Percentiles rank a stretch among this genome's conserved stretches.
Conservation (phyloP, 805 yeast genomes). For the Cyberlindnera suaveolens region DNA sequence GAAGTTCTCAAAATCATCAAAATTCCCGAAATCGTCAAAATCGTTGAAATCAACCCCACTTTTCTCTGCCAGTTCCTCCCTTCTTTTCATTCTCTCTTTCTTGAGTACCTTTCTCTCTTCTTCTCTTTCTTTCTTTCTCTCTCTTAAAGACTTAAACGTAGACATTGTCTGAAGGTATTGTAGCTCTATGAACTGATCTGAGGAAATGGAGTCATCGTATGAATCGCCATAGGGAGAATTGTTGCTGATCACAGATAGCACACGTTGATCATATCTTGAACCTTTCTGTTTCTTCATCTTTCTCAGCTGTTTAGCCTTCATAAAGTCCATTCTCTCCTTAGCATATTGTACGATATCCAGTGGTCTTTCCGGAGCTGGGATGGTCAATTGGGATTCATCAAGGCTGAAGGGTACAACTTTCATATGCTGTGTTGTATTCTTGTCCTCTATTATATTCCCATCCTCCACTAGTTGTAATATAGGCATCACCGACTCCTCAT, state of each 20-base stretch:
- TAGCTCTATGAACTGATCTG: slow-evolving; percentile 25
- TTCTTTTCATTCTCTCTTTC: slow-evolving; percentile 9
- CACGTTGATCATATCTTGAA: neutral
- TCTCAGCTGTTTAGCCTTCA: slow-evolving; percentile 20
- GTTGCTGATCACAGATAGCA: slow-evolving; percentile 4
- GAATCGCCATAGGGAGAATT: slow-evolving; percentile 12
- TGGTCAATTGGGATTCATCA: slow-evolving; percentile 3
- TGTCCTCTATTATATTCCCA: no score
- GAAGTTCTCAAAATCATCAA: slow-evolving; percentile 21
- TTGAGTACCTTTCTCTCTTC: slow-evolving; percentile 16
- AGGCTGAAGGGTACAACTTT: no score
- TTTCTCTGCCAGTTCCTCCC: slow-evolving; percentile 3
- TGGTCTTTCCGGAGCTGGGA: slow-evolving; percentile 17
- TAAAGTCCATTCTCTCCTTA: slow-evolving; percentile 33
- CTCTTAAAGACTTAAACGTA: slow-evolving; percentile 28
- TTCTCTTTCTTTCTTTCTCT: slow-evolving; percentile 26
- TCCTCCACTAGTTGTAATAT: no score
- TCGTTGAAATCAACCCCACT: slow-evolving; percentile 7
- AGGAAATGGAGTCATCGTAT: slow-evolving; percentile 1
- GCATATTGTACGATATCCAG: slow-evolving; percentile 60
- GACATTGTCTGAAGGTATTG: slow-evolving; percentile 26
- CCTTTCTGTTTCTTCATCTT: neutral
- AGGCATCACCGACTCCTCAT: neutral
- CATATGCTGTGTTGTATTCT: no score
- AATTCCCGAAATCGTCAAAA: slow-evolving; percentile 27